Evolutionary conservation across 192 early-diverging fungal species (phyloP).

Genomic region (Diversispora epigaea): DNA sequence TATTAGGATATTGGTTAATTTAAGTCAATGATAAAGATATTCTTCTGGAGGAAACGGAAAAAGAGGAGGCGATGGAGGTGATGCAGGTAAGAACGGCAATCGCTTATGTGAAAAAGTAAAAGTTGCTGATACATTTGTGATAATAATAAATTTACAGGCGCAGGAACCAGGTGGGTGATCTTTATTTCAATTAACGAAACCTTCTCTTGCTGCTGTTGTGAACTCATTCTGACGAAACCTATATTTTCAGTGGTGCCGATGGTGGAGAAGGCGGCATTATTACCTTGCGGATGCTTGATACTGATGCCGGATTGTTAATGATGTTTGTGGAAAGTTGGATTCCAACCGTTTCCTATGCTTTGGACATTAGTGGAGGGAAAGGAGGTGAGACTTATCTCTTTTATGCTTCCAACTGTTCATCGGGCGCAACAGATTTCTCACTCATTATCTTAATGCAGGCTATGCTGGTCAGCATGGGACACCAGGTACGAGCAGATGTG

Average conservation of each 20-base stretch:
- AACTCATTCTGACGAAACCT: slow-evolving; percentile 15
- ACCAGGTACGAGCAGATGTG: slow-evolving; percentile 13
- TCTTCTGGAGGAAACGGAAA: slow-evolving; percentile 3
- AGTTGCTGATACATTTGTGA: not conserved
- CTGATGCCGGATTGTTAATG: slow-evolving; percentile 25
- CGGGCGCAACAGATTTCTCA: not conserved
- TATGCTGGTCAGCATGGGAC: slow-evolving; percentile 21
- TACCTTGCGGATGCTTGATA: slow-evolving; percentile 16
- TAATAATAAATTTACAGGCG: slow-evolving; percentile 20
- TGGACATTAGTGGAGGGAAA: slow-evolving; percentile 15
- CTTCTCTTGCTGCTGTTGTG: not conserved
- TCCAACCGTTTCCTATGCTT: too few relatives aligned
- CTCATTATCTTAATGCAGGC: slow-evolving; percentile 16
- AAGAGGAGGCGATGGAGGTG: slow-evolving; percentile 29
- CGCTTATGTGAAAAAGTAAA: not conserved
- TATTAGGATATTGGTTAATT: slow-evolving; percentile 1
- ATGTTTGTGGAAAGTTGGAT: too few relatives aligned
- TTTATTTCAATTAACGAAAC: slow-evolving; percentile 24
- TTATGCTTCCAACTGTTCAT: not conserved
- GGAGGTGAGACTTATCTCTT: slow-evolving; percentile 15
- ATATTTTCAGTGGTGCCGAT: slow-evolving; percentile 20
- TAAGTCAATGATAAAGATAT: slow-evolving; percentile 11
- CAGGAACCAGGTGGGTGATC: slow-evolving; percentile 22
- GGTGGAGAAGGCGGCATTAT: slow-evolving; percentile 26
- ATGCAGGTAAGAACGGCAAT: slow-evolving; percentile 29